Conservation (phyloP, 495 filamentous ascomycete genomes). For the Cairneyella variabilis region DNA sequence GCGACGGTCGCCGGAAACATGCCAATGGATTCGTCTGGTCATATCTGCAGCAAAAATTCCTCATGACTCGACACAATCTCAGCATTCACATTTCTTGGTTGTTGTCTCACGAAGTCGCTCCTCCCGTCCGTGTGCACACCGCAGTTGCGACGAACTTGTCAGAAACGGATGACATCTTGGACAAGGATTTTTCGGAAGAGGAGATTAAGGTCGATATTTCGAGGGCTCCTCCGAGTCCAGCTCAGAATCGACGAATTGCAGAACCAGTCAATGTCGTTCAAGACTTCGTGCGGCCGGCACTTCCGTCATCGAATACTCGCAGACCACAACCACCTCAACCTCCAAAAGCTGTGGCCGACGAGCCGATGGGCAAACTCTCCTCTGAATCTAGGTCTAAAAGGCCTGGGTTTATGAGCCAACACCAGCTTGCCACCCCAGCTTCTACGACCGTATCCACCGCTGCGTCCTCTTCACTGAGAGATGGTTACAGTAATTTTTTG, state of each 20-base stretch:
- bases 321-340: constrained; percentile 6
- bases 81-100: constrained; percentile 57
- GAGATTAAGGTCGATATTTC: not conserved
- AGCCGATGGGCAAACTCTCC: constrained; percentile 55
- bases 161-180: constrained; percentile 3
- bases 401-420: constrained; percentile 17
- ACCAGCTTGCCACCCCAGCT: constrained; percentile 27
- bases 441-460: constrained; percentile 40
- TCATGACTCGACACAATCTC: constrained; percentile 66
- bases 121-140: constrained; percentile 15
- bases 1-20: constrained; percentile 1
- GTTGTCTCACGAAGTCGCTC: constrained; percentile 38
- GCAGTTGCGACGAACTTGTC: not conserved
- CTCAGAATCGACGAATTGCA: constrained; percentile 8
- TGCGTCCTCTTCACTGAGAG: constrained; percentile 42
- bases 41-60: constrained; percentile 12
- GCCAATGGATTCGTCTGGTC: constrained; percentile 18
- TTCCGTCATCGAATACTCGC: constrained; percentile 14
- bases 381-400: constrained; percentile 38
- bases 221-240: not conserved
- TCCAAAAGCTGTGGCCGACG: constrained; percentile 7
- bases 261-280: constrained; percentile 12
- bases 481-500: constrained; percentile 25
- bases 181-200: constrained; percentile 13
- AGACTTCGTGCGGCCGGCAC: constrained; percentile 22